Conservation (phyloP, 2,329 filamentous ascomycete genomes). For the Trichoderma sp. region DNA sequence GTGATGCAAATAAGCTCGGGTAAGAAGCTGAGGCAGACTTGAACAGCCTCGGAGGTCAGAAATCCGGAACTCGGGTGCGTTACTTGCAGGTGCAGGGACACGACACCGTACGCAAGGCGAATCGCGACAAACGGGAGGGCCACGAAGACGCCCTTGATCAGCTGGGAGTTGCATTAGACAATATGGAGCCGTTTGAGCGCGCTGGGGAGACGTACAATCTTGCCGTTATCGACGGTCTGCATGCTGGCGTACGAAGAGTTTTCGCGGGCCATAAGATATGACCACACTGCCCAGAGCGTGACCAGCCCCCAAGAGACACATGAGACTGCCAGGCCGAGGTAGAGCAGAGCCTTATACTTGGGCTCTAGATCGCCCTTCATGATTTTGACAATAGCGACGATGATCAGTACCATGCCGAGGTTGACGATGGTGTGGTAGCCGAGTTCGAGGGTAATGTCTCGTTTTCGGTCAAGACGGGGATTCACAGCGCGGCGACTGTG, state of each 20-base stretch:
- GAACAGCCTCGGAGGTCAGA: conserved; percentile 2
- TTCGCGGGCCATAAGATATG: background rate
- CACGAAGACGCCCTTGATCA: conserved; percentile 4
- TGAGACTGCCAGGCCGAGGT: background rate
- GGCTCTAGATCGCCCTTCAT: background rate
- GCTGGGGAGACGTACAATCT: background rate
- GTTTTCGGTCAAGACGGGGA: conserved; percentile 4
- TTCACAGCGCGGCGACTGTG: conserved; percentile 9
- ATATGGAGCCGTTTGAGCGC: fast-evolving
- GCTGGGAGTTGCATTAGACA: background rate
- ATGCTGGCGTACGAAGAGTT: conserved; percentile 5
- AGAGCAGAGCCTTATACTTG: background rate
- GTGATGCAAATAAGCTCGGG: background rate
- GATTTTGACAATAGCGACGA: background rate
- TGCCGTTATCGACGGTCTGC: conserved; percentile 6
- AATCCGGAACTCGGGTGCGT: background rate
- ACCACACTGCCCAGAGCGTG: conserved; percentile 6
- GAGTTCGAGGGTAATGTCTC: conserved; percentile 9
- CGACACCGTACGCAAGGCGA: conserved; percentile 6
- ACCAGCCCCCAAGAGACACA: background rate
- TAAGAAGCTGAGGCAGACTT: conserved; percentile 1
- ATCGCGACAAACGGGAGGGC: conserved; percentile 2
- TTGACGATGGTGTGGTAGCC: conserved; percentile 3
- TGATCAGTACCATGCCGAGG: background rate
- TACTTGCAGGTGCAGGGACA: background rate